Percentiles rank a stretch among this genome's conserved stretches.
Conservation (phyloP, 2,329 filamentous ascomycete genomes). For the Aspergillus transmontanensis region DNA sequence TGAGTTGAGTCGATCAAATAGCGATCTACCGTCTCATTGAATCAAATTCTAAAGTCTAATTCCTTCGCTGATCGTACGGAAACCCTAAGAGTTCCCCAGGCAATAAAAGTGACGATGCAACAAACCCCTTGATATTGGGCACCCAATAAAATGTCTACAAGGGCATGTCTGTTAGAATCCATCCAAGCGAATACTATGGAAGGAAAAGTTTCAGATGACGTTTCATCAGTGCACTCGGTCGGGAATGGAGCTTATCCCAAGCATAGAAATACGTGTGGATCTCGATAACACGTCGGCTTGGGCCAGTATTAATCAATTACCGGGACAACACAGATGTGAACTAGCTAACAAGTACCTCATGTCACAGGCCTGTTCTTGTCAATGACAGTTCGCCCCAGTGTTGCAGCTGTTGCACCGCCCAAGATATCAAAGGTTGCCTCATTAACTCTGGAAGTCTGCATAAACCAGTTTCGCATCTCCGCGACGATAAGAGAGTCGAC, state of each 20-base stretch:
- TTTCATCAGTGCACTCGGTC: not conserved
- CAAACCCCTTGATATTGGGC: too few species aligned
- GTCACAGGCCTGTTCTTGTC: too few species aligned
- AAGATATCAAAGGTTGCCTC: not conserved
- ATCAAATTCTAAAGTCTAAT: not conserved
- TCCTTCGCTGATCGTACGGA: not conserved
- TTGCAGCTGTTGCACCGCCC: not conserved
- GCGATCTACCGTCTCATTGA: too few species aligned
- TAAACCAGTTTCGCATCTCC: not conserved
- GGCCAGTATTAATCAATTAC: too few species aligned
- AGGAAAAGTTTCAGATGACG: not conserved
- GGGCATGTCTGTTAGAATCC: not conserved
- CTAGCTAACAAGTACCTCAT: not conserved
- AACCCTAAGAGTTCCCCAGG: too few species aligned
- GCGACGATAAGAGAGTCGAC: not conserved
- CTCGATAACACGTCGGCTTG: too few species aligned
- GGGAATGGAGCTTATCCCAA: not conserved
- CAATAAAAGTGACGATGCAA: too few species aligned
- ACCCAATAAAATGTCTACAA: too few species aligned
- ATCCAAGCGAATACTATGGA: not conserved
- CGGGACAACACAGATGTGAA: not conserved
- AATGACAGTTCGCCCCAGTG: not conserved
- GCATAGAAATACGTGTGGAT: too few species aligned
- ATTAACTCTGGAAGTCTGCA: not conserved
- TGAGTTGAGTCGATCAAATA: not conserved